Evolutionary conservation across 169 alveolate species (phyloP).

Genomic region (Eimeria tenella): DNA sequence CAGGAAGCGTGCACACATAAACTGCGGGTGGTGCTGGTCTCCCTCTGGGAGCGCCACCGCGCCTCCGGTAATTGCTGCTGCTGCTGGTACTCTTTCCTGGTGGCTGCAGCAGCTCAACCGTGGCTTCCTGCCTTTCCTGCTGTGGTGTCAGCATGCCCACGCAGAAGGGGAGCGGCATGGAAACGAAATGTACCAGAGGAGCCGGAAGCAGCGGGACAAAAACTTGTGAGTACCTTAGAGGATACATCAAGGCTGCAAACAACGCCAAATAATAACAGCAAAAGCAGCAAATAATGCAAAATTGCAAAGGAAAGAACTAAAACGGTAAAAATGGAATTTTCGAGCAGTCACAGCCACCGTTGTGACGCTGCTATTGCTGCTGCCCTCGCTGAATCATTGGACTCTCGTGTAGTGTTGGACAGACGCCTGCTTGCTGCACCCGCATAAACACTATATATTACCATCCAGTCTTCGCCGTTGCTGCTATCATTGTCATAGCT

Average conservation of each 20-base stretch:
- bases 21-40: constrained; percentile 64
- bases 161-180: constrained; percentile 72
- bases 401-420: too few species aligned
- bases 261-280: not conserved
- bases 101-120: not conserved
- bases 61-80: constrained; percentile 23
- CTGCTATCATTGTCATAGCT: not conserved
- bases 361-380: not conserved
- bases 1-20: constrained; percentile 44
- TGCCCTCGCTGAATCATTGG: too few species aligned
- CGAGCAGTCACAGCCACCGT: not conserved
- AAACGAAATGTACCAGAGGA: constrained; percentile 34
- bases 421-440: too few species aligned
- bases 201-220: constrained; percentile 65
- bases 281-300: not conserved
- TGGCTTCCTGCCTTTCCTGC: not conserved
- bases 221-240: constrained; percentile 56
- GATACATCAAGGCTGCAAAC: constrained; percentile 52
- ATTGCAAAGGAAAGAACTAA: too few species aligned
- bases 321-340: not conserved
- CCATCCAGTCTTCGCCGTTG: not conserved
- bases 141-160: constrained; percentile 54
- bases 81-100: constrained; percentile 48
- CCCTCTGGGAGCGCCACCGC: constrained; percentile 56
- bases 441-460: too few species aligned